Percentiles rank a stretch among this genome's conserved stretches.
These are phyloP conservation scores for Neoboletus magnificus DNA, from an alignment of 768 basidiomycete genomes.

Conservation along the genomic window DNA sequence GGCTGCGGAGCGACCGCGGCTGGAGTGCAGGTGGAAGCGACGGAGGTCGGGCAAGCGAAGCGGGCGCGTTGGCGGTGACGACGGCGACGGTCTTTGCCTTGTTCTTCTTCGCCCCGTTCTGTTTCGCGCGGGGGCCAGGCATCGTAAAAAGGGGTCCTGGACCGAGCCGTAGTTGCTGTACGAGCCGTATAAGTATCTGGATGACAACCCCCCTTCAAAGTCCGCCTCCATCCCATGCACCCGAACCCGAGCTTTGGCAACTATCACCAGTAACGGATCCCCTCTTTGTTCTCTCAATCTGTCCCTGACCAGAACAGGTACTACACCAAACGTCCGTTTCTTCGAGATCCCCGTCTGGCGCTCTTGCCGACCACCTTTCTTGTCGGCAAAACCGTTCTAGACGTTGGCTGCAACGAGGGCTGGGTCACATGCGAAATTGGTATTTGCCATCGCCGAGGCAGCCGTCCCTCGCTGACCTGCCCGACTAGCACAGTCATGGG, in stretches of 20 bases:
- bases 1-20: conserved; percentile 6
- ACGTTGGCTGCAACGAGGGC: conserved; percentile 87
- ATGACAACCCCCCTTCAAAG: background rate
- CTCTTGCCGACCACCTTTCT: conserved; percentile 58
- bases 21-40: conserved; percentile 18
- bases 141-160: conserved; percentile 8
- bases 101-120: conserved; percentile 13
- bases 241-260: conserved; percentile 51
- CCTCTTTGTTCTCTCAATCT: background rate
- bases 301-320: conserved; percentile 44
- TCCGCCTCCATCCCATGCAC: conserved; percentile 9
- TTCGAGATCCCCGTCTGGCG: conserved; percentile 61
- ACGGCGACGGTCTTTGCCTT: conserved; percentile 12
- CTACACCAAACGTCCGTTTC: conserved; percentile 67
- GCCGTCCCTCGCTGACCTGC: background rate
- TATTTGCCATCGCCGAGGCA: background rate
- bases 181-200: background rate
- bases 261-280: conserved; percentile 57
- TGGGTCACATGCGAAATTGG: conserved; percentile 87
- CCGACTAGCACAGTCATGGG: conserved; percentile 56
- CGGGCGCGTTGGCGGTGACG: background rate
- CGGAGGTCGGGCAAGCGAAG: background rate
- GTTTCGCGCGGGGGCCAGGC: conserved; percentile 30
- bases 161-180: too few species aligned
- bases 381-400: conserved; percentile 57